Conservation (phyloP, 148 eudicot species). For the Silene latifolia region DNA sequence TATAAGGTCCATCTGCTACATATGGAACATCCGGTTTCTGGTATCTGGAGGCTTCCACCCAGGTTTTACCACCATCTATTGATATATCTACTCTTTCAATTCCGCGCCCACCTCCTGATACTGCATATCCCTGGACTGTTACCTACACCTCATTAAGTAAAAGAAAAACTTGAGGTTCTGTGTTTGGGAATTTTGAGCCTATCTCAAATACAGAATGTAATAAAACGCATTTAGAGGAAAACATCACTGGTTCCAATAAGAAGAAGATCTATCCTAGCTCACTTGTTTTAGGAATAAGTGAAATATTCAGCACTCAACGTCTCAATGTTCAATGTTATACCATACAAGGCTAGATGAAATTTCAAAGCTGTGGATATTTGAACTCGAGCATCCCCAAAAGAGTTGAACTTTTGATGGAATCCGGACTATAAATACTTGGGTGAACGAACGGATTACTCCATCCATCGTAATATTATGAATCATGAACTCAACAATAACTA, state of each 20-base stretch:
- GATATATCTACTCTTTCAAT: slow-evolving; percentile 92
- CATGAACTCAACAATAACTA: not conserved
- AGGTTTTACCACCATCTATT: slow-evolving; percentile 81
- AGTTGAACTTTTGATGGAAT: not conserved
- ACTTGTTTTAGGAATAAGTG: not conserved
- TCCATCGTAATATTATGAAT: not conserved
- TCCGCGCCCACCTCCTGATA: slow-evolving; percentile 93
- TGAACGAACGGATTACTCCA: not conserved
- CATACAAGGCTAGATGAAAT: not conserved
- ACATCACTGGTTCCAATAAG: not conserved
- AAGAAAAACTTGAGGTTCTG: slow-evolving; percentile 1
- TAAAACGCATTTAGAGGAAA: not conserved
- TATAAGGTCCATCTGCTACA: slow-evolving; percentile 50
- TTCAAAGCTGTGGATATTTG: not conserved
- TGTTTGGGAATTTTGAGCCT: not conserved
- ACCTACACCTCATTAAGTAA: slow-evolving; percentile 34
- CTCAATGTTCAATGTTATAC: not conserved
- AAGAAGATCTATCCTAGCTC: not conserved
- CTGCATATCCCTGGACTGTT: slow-evolving; percentile 79
- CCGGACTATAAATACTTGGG: not conserved
- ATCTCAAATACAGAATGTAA: not conserved
- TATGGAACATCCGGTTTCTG: slow-evolving; percentile 66
- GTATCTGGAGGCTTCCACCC: slow-evolving; percentile 84
- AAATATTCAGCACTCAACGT: not conserved
- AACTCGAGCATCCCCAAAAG: not conserved